A percentile compares a stretch with the other conserved stretches of the same genome.
Evolutionary conservation across 148 eudicot genomes (phyloP).

Genomic region (Selenicereus undatus): DNA sequence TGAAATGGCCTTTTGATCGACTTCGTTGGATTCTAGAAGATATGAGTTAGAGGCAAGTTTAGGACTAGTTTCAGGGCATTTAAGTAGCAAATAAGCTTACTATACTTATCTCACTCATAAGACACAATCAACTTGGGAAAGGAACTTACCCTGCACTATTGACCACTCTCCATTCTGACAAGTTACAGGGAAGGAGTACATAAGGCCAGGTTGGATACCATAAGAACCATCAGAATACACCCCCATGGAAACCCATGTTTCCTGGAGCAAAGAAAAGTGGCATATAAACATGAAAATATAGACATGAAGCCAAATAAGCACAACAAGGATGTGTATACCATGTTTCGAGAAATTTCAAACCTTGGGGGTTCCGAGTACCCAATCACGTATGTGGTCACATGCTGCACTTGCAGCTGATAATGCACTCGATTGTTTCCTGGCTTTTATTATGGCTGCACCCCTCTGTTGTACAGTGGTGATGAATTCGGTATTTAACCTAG

Average conservation of each 20-base stretch:
- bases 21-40: too few relatives aligned
- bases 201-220: constrained; percentile 58
- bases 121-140: background rate
- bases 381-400: constrained; percentile 78
- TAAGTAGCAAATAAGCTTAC: background rate
- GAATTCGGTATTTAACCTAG: constrained; percentile 62
- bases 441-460: constrained; percentile 60
- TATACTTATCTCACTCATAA: background rate
- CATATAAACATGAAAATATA: background rate
- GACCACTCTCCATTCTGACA: constrained; percentile 79
- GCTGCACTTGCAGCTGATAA: constrained; percentile 80
- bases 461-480: constrained; percentile 58
- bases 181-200: constrained; percentile 84
- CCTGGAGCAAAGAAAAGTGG: constrained; percentile 33
- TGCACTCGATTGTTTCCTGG: constrained; percentile 69
- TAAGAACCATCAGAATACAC: constrained; percentile 85
- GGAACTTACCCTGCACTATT: constrained; percentile 61
- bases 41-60: too few relatives aligned
- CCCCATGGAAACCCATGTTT: constrained; percentile 89
- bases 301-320: background rate
- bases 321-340: background rate
- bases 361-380: constrained; percentile 57
- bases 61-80: too few relatives aligned
- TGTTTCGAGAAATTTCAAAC: background rate
- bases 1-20: too few relatives aligned